Evolutionary conservation across 2,329 filamentous ascomycete species (phyloP), one percentile per base, ranked within the genome.

Genomic region (Fusarium sp.): DNA sequence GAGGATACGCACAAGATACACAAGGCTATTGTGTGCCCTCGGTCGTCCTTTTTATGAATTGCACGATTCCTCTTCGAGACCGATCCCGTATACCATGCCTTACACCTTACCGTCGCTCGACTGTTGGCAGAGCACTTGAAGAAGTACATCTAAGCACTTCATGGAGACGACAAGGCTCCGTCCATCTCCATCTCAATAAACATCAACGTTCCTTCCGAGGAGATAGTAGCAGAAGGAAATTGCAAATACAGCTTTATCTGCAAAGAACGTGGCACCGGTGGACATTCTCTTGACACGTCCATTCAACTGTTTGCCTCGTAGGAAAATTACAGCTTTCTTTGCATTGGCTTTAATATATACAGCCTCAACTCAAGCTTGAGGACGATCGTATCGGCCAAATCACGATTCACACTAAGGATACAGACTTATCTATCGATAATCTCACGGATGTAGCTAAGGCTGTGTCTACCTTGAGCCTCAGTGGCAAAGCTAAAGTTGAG

Each of bases 91-190:
- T 89, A 90, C 78, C 84, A 84, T 13, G 85, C 84, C 3, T 81
- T 91, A 3, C 87, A 91, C 74, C 69, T 89, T 13, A 81, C 84
- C 2, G 81, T 90, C 2, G 86, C 89, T 14, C 84, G 89, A 5
- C 82, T 91, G 8, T 91, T 91, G 75, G 87, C 87, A 1, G 83
- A 85, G 18, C 88, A 90, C 81, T 83, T 91, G 8, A 81, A 83
- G 54, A 70, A 77, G 5, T 89, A 91, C 74, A 70, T 86, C 8
- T 75, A 72, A 1, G 76, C 84, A 1, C 81, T 90, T 3, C 77
- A 82, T 8, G 82, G 81, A n/a, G 77, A 78, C 12, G 82, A 86
- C 48, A 75, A 80, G 47, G 83, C 83, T 42, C 14, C 39, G 6
- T 17, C 13, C 22, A 7, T 42, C 22, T n/a, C 22, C 22, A n/a